Evolutionary conservation across 306 rosid genomes (phyloP).

Genomic region (Casuarina glauca): DNA sequence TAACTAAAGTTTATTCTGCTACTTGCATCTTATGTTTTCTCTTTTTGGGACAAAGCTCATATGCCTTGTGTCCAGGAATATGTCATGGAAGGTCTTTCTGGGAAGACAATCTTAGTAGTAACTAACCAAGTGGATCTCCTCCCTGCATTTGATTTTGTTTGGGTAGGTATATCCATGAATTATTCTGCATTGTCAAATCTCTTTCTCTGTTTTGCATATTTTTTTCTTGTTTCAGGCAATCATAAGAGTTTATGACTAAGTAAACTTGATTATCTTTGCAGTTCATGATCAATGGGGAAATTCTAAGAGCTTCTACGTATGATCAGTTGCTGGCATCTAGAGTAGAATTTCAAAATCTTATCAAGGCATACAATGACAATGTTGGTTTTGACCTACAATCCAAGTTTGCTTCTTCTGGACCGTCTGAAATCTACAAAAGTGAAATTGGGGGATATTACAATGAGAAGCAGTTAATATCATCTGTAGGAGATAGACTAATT

Average conservation of each 20-base stretch:
- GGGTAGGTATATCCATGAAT: slow-evolving; percentile 34
- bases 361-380: slow-evolving; percentile 53
- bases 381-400: slow-evolving; percentile 31
- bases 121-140: slow-evolving; percentile 70
- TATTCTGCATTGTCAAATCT: background rate
- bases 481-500: slow-evolving; percentile 18
- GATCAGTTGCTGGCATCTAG: slow-evolving; percentile 39
- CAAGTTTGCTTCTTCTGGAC: slow-evolving; percentile 6
- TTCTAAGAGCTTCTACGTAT: slow-evolving; percentile 44
- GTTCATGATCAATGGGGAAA: slow-evolving; percentile 55
- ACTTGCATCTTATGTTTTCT: background rate
- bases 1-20: background rate
- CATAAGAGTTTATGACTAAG: slow-evolving; percentile 1
- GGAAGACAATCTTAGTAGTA: slow-evolving; percentile 55
- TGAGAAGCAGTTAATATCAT: slow-evolving; percentile 11
- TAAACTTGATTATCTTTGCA: slow-evolving; percentile 9
- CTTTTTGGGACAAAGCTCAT: background rate
- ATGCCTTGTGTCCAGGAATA: slow-evolving; percentile 41
- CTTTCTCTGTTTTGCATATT: background rate
- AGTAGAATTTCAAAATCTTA: slow-evolving; percentile 56
- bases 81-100: slow-evolving; percentile 49
- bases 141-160: slow-evolving; percentile 46
- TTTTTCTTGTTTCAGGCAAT: background rate
- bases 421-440: background rate
- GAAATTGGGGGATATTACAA: slow-evolving; percentile 26